A percentile compares a stretch with the other conserved stretches of the same genome.
Conservation (phyloP, 176 grass and related monocot genomes). For the Elymus sibiricus region DNA sequence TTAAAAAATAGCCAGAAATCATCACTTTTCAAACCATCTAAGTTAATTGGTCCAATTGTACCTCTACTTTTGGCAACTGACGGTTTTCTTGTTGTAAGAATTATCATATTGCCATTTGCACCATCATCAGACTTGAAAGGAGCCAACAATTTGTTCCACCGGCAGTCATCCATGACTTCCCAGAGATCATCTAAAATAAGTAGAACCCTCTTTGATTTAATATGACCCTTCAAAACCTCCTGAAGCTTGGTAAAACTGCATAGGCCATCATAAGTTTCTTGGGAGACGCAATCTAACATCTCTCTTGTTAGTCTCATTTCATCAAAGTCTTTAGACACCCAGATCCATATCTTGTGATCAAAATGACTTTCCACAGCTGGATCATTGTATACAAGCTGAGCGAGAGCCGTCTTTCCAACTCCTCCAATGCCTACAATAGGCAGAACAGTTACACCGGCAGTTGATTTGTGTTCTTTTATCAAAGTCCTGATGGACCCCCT, state of each 20-base stretch:
- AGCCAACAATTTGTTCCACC: constrained; percentile 7
- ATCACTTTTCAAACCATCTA: not conserved
- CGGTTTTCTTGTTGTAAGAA: constrained; percentile 1
- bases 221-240: not conserved
- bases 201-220: not conserved
- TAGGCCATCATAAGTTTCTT: not conserved
- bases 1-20: not conserved
- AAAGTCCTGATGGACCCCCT: not conserved
- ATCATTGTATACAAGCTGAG: constrained; percentile 2
- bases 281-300: not conserved
- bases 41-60: not conserved
- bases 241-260: not conserved
- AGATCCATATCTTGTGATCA: constrained; percentile 13
- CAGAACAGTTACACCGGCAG: not conserved
- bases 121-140: not conserved
- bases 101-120: not conserved
- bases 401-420: constrained; percentile 16
- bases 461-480: not conserved
- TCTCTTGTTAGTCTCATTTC: not conserved
- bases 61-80: constrained; percentile 7
- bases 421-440: constrained; percentile 19
- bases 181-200: constrained; percentile 38
- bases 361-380: not conserved
- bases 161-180: not conserved
- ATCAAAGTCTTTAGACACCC: not conserved